A percentile compares a stretch with the other conserved stretches of the same genome.
These are phyloP conservation scores for Arthroderma sp. DNA, from an alignment of 2,329 filamentous ascomycete genomes.

Conservation along the genomic window DNA sequence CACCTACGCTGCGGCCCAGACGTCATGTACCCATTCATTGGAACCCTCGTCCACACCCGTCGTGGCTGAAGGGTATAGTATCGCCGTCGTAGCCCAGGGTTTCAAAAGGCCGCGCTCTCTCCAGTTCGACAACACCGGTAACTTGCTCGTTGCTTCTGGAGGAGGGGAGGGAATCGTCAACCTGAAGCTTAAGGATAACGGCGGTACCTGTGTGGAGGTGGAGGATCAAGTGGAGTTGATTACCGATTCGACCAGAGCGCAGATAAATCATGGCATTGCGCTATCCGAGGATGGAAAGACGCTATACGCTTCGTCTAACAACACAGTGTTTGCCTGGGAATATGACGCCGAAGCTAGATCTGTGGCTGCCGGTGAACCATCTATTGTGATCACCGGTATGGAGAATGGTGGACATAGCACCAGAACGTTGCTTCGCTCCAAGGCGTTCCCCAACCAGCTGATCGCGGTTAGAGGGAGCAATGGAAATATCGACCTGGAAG, in stretches of 20 bases:
- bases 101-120: conserved; percentile 30
- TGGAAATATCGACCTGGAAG: conserved; percentile 46
- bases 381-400: conserved; percentile 51
- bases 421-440: conserved; percentile 52
- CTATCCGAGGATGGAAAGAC: conserved; percentile 36
- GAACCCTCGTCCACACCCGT: conserved; percentile 5
- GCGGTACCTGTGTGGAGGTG: conserved; percentile 9
- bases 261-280: conserved; percentile 39
- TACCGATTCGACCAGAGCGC: neutral
- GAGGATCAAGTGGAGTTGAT: conserved; percentile 3
- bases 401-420: conserved; percentile 47
- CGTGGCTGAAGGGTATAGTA: conserved; percentile 3
- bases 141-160: conserved; percentile 36
- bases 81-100: conserved; percentile 4
- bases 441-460: conserved; percentile 41
- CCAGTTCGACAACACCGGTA: conserved; percentile 34
- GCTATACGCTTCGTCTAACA: conserved; percentile 43
- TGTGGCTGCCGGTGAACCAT: conserved; percentile 33
- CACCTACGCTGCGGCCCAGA: neutral
- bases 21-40: conserved; percentile 1
- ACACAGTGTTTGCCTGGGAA: conserved; percentile 49
- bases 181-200: conserved; percentile 25
- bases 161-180: conserved; percentile 25
- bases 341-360: conserved; percentile 44
- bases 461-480: conserved; percentile 54